phyloP scores from a whole-genome alignment of 805 yeast genomes.

The Candida coleopterorum region DNA sequence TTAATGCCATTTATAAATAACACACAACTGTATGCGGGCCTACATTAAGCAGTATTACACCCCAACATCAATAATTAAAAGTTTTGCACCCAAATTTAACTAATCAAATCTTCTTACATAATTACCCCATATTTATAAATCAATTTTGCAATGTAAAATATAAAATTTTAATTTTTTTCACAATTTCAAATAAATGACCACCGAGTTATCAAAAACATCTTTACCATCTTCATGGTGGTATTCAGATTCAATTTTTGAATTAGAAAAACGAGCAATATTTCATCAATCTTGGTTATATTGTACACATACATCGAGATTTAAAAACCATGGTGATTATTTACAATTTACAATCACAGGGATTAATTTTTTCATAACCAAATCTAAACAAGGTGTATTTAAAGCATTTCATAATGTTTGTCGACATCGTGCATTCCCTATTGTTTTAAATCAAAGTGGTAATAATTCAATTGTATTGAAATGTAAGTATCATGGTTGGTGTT shows the following conservation, averaged over 20 bases:
- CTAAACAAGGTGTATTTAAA: conserved; percentile 46
- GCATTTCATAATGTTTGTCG: conserved; percentile 65
- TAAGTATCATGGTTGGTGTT: conserved; percentile 63
- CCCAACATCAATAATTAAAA: too few species aligned
- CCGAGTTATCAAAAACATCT: conserved; percentile 36
- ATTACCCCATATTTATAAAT: too few species aligned
- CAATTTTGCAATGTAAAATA: too few species aligned
- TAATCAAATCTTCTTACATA: too few species aligned
- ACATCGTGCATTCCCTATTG: conserved; percentile 61
- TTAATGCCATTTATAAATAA: too few species aligned
- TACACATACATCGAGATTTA: conserved; percentile 48
- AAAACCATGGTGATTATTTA: conserved; percentile 54
- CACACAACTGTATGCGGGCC: too few species aligned
- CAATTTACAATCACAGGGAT: conserved; percentile 48
- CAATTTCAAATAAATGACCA: too few species aligned
- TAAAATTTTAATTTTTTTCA: too few species aligned
- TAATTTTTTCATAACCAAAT: conserved; percentile 52
- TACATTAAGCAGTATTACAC: too few species aligned
- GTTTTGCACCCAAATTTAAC: too few species aligned
- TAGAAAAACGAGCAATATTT: conserved; percentile 56
- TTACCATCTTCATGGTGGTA: conserved; percentile 68
- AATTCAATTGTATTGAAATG: conserved; percentile 56
- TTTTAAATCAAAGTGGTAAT: conserved; percentile 56
- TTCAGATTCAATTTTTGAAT: conserved; percentile 51
- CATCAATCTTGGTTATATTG: conserved; percentile 54